Evolutionary conservation across 345 rosid genomes (phyloP).

Genomic region (Aethionema arabicum): DNA sequence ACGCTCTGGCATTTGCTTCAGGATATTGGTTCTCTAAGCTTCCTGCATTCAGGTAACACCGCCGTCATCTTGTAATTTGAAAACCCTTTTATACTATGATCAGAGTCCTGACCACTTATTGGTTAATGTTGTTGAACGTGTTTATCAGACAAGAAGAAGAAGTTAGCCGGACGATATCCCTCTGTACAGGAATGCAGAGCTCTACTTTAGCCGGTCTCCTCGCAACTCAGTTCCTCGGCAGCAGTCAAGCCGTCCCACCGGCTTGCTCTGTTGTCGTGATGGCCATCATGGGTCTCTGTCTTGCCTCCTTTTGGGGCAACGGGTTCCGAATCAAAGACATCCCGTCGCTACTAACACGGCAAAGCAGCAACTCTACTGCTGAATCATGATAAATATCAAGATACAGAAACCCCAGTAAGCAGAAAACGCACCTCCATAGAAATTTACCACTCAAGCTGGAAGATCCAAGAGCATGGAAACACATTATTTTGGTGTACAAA

Average conservation of each 20-base stretch:
- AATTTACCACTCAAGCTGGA: too few relatives aligned
- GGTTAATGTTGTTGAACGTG: neutral
- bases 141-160: conserved; percentile 69
- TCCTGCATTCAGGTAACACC: conserved; percentile 52
- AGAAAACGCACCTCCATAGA: neutral
- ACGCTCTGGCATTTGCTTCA: conserved; percentile 53
- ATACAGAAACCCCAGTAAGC: neutral
- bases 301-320: conserved; percentile 79
- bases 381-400: conserved; percentile 12
- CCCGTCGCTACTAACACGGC: conserved; percentile 37
- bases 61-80: neutral
- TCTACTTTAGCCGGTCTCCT: conserved; percentile 76
- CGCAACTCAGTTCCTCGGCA: conserved; percentile 69
- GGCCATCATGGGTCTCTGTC: conserved; percentile 86
- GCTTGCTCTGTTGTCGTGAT: conserved; percentile 77
- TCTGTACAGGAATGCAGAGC: conserved; percentile 91
- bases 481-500: too few relatives aligned
- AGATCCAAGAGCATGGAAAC: too few relatives aligned
- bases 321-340: conserved; percentile 60
- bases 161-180: conserved; percentile 66
- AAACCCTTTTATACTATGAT: too few relatives aligned
- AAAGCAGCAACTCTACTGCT: conserved; percentile 35
- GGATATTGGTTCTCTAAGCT: conserved; percentile 72
- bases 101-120: neutral
- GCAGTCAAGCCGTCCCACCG: conserved; percentile 75